Evolutionary conservation across 129 eudicot genomes (phyloP).

Genomic region (Smallanthus sonchifolius): DNA sequence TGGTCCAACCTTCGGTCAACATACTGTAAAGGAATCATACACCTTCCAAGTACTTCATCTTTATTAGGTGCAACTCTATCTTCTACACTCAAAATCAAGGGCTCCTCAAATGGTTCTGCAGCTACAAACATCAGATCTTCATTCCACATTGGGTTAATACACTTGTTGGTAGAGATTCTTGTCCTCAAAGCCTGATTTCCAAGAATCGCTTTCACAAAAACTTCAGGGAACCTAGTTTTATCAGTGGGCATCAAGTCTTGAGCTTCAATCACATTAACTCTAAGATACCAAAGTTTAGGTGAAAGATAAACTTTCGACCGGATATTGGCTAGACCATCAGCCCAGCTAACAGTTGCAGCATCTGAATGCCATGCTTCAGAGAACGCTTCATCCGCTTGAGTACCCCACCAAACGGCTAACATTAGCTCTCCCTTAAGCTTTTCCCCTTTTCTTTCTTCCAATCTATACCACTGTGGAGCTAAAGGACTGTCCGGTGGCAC

Average conservation of each 20-base stretch:
- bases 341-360: conserved; percentile 12
- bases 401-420: conserved; percentile 19
- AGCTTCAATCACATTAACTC: conserved; percentile 17
- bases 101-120: conserved; percentile 12
- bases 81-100: neutral
- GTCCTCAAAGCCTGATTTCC: conserved; percentile 8
- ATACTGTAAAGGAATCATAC: conserved; percentile 10
- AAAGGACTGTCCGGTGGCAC: conserved; percentile 16
- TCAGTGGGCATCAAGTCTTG: conserved; percentile 14
- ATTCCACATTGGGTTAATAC: conserved; percentile 7
- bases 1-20: conserved; percentile 16
- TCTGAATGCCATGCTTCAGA: conserved; percentile 18
- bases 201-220: neutral
- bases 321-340: conserved; percentile 12
- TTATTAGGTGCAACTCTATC: neutral
- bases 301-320: conserved; percentile 15
- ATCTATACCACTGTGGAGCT: conserved; percentile 14
- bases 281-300: conserved; percentile 18
- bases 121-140: conserved; percentile 18
- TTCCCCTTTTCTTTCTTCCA: conserved; percentile 12
- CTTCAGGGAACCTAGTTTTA: conserved; percentile 17
- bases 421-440: conserved; percentile 12
- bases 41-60: conserved; percentile 6
- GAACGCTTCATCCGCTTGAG: conserved; percentile 15
- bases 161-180: conserved; percentile 11